These are phyloP conservation scores for Alternaria hordeiaustralica DNA, from an alignment of 2,329 filamentous ascomycete genomes.

Conservation along the genomic window DNA sequence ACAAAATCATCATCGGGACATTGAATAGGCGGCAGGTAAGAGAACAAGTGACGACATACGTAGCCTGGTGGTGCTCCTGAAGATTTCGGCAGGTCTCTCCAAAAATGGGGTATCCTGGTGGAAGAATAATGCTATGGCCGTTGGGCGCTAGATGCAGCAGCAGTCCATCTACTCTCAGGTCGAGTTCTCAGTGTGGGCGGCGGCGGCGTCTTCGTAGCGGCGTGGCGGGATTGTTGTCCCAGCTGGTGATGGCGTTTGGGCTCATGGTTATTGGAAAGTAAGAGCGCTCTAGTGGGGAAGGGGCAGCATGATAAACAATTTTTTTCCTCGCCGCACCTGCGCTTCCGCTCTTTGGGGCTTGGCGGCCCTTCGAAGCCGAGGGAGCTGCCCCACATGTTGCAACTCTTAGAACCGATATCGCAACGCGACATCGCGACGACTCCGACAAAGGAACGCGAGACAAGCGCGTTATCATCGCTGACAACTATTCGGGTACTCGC, in stretches of 20 bases:
- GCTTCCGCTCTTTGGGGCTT: constrained; percentile 13
- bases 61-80: constrained; percentile 23
- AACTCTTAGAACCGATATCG: neutral
- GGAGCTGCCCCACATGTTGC: constrained; percentile 9
- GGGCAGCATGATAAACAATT: constrained; percentile 27
- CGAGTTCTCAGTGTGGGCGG: constrained; percentile 2
- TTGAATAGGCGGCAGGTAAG: neutral
- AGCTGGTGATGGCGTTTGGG: constrained; percentile 22
- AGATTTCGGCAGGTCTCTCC: neutral
- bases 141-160: constrained; percentile 15
- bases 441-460: neutral
- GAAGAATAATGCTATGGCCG: constrained; percentile 12
- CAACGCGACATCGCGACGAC: neutral
- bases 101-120: constrained; percentile 9
- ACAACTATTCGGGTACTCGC: neutral
- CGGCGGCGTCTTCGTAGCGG: constrained; percentile 12
- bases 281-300: constrained; percentile 27
- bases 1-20: constrained; percentile 44
- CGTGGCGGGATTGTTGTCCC: constrained; percentile 19
- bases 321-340: constrained; percentile 24
- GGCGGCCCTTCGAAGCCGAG: constrained; percentile 7
- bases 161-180: constrained; percentile 9
- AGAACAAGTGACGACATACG: constrained; percentile 5
- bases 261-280: constrained; percentile 39
- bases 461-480: neutral